These are phyloP conservation scores for Xerocomus amazonicus DNA, from an alignment of 1,284 basidiomycete species.

Conservation along the genomic window DNA sequence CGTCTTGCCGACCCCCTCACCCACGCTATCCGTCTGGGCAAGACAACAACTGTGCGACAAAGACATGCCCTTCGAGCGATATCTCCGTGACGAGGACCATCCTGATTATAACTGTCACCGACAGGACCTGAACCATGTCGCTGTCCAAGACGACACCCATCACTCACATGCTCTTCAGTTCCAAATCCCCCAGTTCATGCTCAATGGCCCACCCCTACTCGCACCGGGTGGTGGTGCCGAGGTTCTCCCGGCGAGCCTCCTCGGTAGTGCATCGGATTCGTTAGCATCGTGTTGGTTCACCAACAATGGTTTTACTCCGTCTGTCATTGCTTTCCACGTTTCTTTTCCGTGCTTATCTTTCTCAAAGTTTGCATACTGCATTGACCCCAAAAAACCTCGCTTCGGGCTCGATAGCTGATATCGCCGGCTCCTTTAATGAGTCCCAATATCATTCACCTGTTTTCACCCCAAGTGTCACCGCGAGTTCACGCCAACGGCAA, in stretches of 20 bases:
- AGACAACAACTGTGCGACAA: slow-evolving; percentile 4
- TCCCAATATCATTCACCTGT: not conserved
- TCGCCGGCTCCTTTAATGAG: not conserved
- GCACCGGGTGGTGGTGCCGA: slow-evolving; percentile 72
- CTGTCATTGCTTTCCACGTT: slow-evolving; percentile 9
- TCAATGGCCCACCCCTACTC: slow-evolving; percentile 51
- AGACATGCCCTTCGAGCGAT: slow-evolving; percentile 40
- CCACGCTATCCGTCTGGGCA: not conserved
- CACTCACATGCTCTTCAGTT: slow-evolving; percentile 45
- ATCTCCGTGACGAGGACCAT: slow-evolving; percentile 28
- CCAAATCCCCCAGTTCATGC: slow-evolving; percentile 63
- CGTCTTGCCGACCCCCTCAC: not conserved
- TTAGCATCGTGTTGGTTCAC: slow-evolving; percentile 46
- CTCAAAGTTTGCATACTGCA: slow-evolving; percentile 24
- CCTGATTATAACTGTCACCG: slow-evolving; percentile 10
- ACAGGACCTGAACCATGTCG: slow-evolving; percentile 14
- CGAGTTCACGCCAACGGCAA: slow-evolving; percentile 3
- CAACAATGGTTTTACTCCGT: slow-evolving; percentile 42
- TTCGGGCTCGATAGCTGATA: slow-evolving; percentile 3
- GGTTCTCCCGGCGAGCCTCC: slow-evolving; percentile 50
- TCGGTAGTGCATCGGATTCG: slow-evolving; percentile 31
- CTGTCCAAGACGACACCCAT: slow-evolving; percentile 11
- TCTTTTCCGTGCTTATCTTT: slow-evolving; percentile 16
- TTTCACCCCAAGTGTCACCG: not conserved
- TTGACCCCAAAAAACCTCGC: slow-evolving; percentile 13